Evolutionary conservation across 2,329 filamentous ascomycete genomes (phyloP), one percentile per base, ranked within the genome.

Genomic region (Sclerotinia subarctica): DNA sequence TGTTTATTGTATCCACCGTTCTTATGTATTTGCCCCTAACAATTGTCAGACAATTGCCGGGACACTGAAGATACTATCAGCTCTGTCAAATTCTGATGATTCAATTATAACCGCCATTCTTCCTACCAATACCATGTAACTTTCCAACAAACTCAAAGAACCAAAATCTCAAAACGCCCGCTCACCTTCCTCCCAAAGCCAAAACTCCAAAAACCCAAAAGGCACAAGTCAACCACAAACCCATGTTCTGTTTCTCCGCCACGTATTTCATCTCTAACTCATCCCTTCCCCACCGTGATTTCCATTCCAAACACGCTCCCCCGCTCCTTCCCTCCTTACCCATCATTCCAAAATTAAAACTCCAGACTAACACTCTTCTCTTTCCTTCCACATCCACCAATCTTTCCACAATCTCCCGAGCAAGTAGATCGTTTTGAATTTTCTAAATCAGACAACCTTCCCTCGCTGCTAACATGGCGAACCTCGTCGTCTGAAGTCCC

Each of bases 331-430:
- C 24, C 19, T 15, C 13, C 21, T 13, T 13, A 1, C 19, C 38
- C 21, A 42, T 13, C 1, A 17, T 3, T 29, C 13, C 5, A 32
- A 8, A 6, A 17, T 13, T 21, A 62, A 24, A 62, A 62, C 44
- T 62, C 58, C 29, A 62, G 11, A 51, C 44, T 62, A 8, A 13
- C 58, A 51, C 29, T 62, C 29, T 62, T 35, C 46, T 38, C 21
- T n/a, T 26, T 62, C 29, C 44, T 35, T 4, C n/a, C 29, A 38
- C 58, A 62, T 7, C 58, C 46, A 24, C 44, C 46, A 4, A 62
- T 19, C 3, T 49, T 62, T 19, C 46, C 58, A 62, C 58, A 62
- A 24, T 24, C 17, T 0, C 58, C 58, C 2, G 44, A 35, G 13
- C 58, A 62, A 62, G 46, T 38, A 38, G 44, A 51, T 2, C 13